These are phyloP conservation scores for Sugiyamaella neomexicana DNA, from an alignment of 1,139 yeast species.

Conservation along the genomic window DNA sequence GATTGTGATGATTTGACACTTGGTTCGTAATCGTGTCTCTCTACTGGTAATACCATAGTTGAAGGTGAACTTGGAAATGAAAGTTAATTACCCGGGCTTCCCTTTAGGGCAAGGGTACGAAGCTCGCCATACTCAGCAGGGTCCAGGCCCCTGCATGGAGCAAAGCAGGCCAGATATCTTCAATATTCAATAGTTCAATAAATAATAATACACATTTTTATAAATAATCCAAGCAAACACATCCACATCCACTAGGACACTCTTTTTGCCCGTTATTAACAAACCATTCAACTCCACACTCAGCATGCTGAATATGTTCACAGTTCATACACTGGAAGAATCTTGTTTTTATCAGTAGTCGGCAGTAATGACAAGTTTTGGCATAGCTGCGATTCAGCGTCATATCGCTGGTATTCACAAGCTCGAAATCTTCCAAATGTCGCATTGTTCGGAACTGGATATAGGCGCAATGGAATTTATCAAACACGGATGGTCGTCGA, in stretches of 20 bases:
- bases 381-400: slow-evolving; percentile 23
- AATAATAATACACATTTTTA: too few species aligned
- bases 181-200: too few species aligned
- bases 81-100: neutral
- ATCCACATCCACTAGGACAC: slow-evolving; percentile 93
- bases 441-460: slow-evolving; percentile 39
- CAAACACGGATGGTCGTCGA: slow-evolving; percentile 19
- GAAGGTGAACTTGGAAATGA: neutral
- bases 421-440: slow-evolving; percentile 25
- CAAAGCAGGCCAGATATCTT: too few species aligned
- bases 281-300: slow-evolving; percentile 88
- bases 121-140: too few species aligned
- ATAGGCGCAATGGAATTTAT: slow-evolving; percentile 28
- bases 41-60: too few species aligned
- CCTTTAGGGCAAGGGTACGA: neutral
- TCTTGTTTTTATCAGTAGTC: slow-evolving; percentile 57
- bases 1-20: too few species aligned
- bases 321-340: slow-evolving; percentile 71
- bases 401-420: slow-evolving; percentile 22
- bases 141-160: neutral
- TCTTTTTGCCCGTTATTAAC: slow-evolving; percentile 48
- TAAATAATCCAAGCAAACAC: slow-evolving; percentile 39
- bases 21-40: neutral
- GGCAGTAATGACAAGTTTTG: slow-evolving; percentile 60
- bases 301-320: slow-evolving; percentile 74